phyloP scores from a whole-genome alignment of 192 early-diverging fungal species.

The Diversispora epigaea region DNA sequence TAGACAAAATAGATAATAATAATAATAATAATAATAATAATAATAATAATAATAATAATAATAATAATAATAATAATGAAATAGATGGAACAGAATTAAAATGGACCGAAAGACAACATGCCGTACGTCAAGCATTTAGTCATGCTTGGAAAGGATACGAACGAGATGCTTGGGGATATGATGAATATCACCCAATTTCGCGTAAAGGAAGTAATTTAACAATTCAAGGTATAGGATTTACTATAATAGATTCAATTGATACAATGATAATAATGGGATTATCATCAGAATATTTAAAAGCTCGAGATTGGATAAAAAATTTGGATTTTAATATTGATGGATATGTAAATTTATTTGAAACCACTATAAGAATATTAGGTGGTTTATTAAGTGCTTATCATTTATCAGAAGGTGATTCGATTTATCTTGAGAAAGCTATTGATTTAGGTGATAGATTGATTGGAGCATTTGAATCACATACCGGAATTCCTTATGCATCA shows the following conservation, averaged over 20 bases:
- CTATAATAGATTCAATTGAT: slow-evolving; percentile 83
- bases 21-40: not conserved
- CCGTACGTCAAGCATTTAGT: slow-evolving; percentile 67
- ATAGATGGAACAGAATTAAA: not conserved
- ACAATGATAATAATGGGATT: slow-evolving; percentile 80
- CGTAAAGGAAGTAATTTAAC: slow-evolving; percentile 66
- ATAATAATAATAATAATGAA: not conserved
- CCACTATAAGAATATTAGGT: slow-evolving; percentile 83
- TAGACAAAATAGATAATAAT: not conserved
- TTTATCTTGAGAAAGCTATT: slow-evolving; percentile 68
- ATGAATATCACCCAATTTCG: slow-evolving; percentile 80
- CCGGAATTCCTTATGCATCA: slow-evolving; percentile 64
- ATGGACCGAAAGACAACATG: slow-evolving; percentile 56
- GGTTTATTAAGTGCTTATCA: slow-evolving; percentile 81
- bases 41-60: not conserved
- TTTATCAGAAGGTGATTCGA: slow-evolving; percentile 62
- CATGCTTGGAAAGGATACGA: slow-evolving; percentile 80
- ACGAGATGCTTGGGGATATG: slow-evolving; percentile 77
- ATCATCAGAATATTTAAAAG: slow-evolving; percentile 69
- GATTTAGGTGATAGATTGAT: slow-evolving; percentile 76
- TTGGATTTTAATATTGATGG: slow-evolving; percentile 69
- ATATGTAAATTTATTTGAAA: slow-evolving; percentile 80
- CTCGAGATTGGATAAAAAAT: slow-evolving; percentile 59
- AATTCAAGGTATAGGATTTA: slow-evolving; percentile 64
- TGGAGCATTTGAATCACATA: slow-evolving; percentile 65